phyloP scores from a whole-genome alignment of 495 filamentous ascomycete species.

The Penicillium pancosmium region DNA sequence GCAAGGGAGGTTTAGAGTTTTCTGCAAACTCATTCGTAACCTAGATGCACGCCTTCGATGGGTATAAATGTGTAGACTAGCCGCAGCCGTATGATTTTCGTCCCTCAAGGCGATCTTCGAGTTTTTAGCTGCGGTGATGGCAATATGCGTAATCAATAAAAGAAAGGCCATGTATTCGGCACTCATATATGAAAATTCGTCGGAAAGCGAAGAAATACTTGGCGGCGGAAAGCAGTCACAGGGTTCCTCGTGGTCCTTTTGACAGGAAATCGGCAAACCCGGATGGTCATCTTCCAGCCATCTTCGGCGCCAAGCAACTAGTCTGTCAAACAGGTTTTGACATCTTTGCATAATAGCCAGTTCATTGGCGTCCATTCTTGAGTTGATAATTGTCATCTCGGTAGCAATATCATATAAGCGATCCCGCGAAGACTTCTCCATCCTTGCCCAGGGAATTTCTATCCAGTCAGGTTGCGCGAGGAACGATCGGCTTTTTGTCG shows the following conservation, averaged over 20 bases:
- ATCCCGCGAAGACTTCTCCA: too few relatives aligned
- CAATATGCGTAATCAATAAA: too few relatives aligned
- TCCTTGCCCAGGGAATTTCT: too few relatives aligned
- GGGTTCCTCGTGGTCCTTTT: not conserved
- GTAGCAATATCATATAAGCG: not conserved
- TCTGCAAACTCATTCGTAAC: not conserved
- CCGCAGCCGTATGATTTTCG: too few relatives aligned
- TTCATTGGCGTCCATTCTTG: not conserved
- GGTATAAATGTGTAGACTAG: not conserved
- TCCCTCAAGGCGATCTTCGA: too few relatives aligned
- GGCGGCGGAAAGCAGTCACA: not conserved
- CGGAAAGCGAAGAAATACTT: not conserved
- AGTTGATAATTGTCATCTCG: not conserved
- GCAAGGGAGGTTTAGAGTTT: slow-evolving; percentile 8
- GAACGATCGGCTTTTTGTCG: too few relatives aligned
- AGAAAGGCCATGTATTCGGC: not conserved
- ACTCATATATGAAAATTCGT: not conserved
- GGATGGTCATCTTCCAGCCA: not conserved
- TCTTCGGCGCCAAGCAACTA: not conserved
- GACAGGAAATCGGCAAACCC: not conserved
- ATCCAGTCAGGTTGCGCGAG: too few relatives aligned
- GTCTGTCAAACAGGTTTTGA: not conserved
- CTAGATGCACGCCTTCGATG: not conserved
- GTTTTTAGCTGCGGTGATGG: too few relatives aligned
- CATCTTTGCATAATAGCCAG: not conserved